Base-by-base conservation (phyloP, 306 rosid genomes). In the Elaeagnus macrophylla region DNA sequence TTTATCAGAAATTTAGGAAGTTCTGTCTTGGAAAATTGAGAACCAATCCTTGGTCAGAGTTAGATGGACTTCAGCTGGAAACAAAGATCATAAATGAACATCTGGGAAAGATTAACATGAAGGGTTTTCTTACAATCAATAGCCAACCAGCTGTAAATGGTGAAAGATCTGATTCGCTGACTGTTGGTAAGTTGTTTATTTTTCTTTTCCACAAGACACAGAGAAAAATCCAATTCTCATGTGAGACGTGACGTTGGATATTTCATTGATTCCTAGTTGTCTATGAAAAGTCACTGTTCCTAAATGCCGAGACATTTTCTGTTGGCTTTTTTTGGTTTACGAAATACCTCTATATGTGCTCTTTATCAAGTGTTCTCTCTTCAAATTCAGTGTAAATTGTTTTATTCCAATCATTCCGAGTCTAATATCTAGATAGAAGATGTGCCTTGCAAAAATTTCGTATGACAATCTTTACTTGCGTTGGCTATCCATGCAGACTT, bases 101-200 rank as follows among this genome's bases (percentile, higher is more conserved):
- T 54, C 85, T 87, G 56, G 95, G 75, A 57, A 87, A 67, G 67
- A 74, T 91, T 53, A 91, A 76, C 73, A 10, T 39, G 0, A 82
- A 80, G 68, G 99, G 99, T 53, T 87, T 82, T 77, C 96, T 91
- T 66, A 78, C 99, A 57, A 80, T 91, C 70, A 91, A 91, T 75
- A 91, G 99, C 81, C 99, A 91, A 74, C 99, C 96, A 42, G 85
- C 99, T 11, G 86, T 87, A 49, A 82, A 87, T 37, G 96, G 93
- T 69, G 95, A 87, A 72, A 84, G 69, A 67, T 91, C 99, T 69
- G 89, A 81, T 72, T 84, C 96, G 12, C 78, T 80, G 48, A 53
- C 74, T 60, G 95, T 87, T 58, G 99, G 99, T 91, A 73, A 52
- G 86, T 45, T 14, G 15, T 12, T 2, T 45, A 12, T 7, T 45